Base-by-base conservation (phyloP, 2,329 filamentous ascomycete genomes). In the Calcarisporium arbuscula region DNA sequence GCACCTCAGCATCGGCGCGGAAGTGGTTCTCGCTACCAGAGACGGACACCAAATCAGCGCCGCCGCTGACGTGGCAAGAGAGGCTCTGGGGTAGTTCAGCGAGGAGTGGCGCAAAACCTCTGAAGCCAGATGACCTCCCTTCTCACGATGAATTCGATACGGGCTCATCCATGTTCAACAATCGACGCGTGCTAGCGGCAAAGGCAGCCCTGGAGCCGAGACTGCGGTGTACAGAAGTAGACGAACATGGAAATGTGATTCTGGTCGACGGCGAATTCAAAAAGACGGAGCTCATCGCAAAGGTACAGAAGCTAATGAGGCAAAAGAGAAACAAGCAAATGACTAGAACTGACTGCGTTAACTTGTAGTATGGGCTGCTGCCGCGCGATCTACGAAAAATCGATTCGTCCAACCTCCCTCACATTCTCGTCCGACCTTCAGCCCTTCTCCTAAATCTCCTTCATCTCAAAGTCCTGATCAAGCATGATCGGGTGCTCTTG, bases 381-480 rank as follows among this genome's bases (percentile, higher is more conserved):
- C 90, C 92, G 36, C 89, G 92, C 42, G 92, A 98, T 67, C 70
- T 98, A 37, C 85, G 92, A 50, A 98, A 98, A 64, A 95, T 98
- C 53, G 92, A 98, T 58, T 95, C 89, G 11, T 95, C 87, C 39
- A 85, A 94, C 41, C 76, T 98, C 16, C 92, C 92, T 8, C 89
- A 95, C 53, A 96, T 98, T 38, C 80, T 96, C 45, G 81, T 98
- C 44, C 87, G 92, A 21, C 88, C 87, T 6, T 89, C 85, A 7
- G 87, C 90, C 5, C 96, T 98, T 43, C 72, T 98, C 3, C 84
- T 98, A 48, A 98, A 96, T 54, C 73, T 98, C 9, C 77, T 96
- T n/a, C 92, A 98, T 59, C 77, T 98, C 30, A 85, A 92, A 41
- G 92, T 95, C 34, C 73, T 98, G 17, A 95, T 98, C 57, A 95